Evolutionary conservation across 768 basidiomycete genomes (phyloP).

Genomic region (Leccinum boreale): DNA sequence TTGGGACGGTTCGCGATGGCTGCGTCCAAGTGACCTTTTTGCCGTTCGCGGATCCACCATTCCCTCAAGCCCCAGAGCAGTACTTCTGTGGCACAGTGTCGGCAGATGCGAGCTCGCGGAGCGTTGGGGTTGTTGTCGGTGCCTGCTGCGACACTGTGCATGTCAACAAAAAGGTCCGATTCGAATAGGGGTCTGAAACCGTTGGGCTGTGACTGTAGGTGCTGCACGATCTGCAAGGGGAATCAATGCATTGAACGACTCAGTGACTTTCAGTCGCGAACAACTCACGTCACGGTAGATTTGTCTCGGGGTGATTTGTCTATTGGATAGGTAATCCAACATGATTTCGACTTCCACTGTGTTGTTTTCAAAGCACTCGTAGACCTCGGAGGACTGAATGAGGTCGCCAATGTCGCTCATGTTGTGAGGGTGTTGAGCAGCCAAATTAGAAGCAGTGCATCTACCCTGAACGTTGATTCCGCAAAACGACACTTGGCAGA

Average conservation of each 20-base stretch:
- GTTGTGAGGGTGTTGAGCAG: constrained; percentile 64
- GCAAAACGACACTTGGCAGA: constrained; percentile 81
- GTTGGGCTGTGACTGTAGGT: constrained; percentile 57
- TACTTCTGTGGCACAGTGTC: constrained; percentile 72
- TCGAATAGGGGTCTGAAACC: constrained; percentile 68
- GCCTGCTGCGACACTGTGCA: constrained; percentile 56
- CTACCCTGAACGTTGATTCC: constrained; percentile 75
- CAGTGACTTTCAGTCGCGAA: neutral
- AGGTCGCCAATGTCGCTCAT: constrained; percentile 69
- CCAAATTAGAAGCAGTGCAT: constrained; percentile 58
- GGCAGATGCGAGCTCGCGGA: constrained; percentile 62
- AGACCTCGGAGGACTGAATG: constrained; percentile 70
- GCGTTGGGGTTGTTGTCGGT: constrained; percentile 54
- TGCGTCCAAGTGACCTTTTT: constrained; percentile 61
- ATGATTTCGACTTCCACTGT: constrained; percentile 79
- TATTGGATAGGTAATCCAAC: constrained; percentile 71
- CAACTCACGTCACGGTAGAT: constrained; percentile 73
- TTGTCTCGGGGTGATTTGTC: constrained; percentile 59
- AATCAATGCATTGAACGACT: constrained; percentile 8
- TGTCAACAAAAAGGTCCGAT: constrained; percentile 64
- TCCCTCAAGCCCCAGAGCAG: constrained; percentile 72
- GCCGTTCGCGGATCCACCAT: constrained; percentile 82
- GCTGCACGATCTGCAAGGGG: constrained; percentile 51
- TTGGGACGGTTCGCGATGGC: constrained; percentile 58
- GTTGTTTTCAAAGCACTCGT: constrained; percentile 78